Base-by-base conservation (phyloP, 2,329 filamentous ascomycete genomes). In the Aspergillus quadricinctus region DNA sequence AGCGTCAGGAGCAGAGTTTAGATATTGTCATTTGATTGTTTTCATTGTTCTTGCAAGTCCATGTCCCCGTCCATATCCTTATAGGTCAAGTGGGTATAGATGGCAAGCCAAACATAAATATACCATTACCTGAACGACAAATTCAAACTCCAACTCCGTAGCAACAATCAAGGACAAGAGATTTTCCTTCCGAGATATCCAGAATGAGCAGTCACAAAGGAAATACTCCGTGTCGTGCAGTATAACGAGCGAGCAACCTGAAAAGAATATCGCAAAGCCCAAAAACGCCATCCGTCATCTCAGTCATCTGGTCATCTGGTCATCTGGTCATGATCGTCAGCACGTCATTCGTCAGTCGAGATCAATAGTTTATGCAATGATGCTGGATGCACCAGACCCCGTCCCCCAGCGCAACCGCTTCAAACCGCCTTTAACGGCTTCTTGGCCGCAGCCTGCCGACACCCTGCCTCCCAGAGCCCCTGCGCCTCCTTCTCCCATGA, bases 401-500 rank as follows among this genome's bases (percentile, higher is more conserved):
- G 72, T 65, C 8, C 74, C 70, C 75, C 77, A 78, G 52, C 76
- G 71, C 31, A 80, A 66, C 49, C 72, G 71, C 57, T 72, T 75
- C 28, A 79, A 63, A 1, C 77, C 71, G 10, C 75, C 75, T 23
- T 70, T 69, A n/a, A 80, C 71, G 2, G 75, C 75, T 62, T 80
- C 77, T 56, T 74, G 75, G 4, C 77, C 76, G 64, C 77, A 79
- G 2, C 66, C 69, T 2, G 68, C 67, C 1, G 74, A 75, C 14
- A 72, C 65, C 37, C 68, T 68, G 11, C 69, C 66, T 14, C 66
- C 60, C 17, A 67, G 61, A 48, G 68, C 60, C 45, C 61, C 57
- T 14, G 43, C 43, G 21, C 23, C 43, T 46, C 62, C 61, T 49
- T 70, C 67, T 10, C 65, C 64, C 48, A 69, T 63, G 31, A 67